Conservation (phyloP, 2,329 filamentous ascomycete genomes). For the Lecanicillium sp. region DNA sequence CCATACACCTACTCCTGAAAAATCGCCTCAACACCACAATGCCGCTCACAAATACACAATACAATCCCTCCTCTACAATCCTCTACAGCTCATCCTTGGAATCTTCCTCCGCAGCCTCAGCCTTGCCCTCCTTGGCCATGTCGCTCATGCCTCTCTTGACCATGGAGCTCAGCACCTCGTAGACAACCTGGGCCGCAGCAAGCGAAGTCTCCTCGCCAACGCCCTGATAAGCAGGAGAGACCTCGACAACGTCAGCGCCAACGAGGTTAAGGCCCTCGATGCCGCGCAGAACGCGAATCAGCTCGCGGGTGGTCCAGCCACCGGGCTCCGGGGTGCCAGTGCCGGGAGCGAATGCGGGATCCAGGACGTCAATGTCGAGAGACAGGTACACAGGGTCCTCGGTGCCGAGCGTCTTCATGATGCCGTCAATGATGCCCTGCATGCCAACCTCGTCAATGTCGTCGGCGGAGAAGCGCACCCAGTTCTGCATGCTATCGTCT, state of each 20-base stretch:
- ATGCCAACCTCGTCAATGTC: constrained; percentile 80
- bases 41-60: not conserved
- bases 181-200: constrained; percentile 71
- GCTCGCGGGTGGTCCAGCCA: constrained; percentile 82
- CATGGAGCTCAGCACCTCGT: constrained; percentile 70
- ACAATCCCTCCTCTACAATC: not conserved
- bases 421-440: constrained; percentile 59
- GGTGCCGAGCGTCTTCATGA: constrained; percentile 64
- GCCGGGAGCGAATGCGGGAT: constrained; percentile 59
- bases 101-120: constrained; percentile 8
- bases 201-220: constrained; percentile 67
- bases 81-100: constrained; percentile 30
- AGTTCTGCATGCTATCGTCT: constrained; percentile 63
- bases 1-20: constrained; percentile 2
- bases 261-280: constrained; percentile 79
- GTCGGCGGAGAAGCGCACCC: constrained; percentile 66
- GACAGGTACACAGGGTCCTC: constrained; percentile 74
- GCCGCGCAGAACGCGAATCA: constrained; percentile 74
- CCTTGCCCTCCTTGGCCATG: constrained; percentile 25
- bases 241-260: constrained; percentile 85
- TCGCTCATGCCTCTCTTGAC: constrained; percentile 43
- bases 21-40: not conserved
- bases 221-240: constrained; percentile 72
- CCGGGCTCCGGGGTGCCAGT: constrained; percentile 87
- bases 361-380: constrained; percentile 77